These are phyloP conservation scores for Aspergillus sp. DNA, from an alignment of 2,329 filamentous ascomycete species.

Conservation along the genomic window DNA sequence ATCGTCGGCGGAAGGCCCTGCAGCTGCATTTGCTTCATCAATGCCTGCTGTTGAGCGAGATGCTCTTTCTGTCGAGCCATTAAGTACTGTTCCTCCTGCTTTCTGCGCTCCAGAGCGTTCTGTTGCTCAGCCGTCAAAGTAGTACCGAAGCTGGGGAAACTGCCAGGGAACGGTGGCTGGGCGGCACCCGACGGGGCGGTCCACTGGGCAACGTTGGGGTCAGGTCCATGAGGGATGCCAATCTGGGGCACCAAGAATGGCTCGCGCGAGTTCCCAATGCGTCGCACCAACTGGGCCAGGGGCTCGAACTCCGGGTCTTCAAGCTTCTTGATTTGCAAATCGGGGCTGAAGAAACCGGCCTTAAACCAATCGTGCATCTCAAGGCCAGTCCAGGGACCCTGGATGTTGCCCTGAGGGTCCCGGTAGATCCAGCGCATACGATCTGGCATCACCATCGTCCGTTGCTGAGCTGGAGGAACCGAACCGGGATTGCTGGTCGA, in stretches of 20 bases:
- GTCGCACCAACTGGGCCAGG: constrained; percentile 82
- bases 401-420: constrained; percentile 82
- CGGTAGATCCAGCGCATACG: constrained; percentile 98
- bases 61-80: constrained; percentile 95
- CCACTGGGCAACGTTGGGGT: constrained; percentile 47
- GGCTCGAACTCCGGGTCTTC: constrained; percentile 94
- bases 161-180: constrained; percentile 81
- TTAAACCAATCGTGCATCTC: constrained; percentile 99
- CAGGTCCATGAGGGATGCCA: constrained; percentile 79
- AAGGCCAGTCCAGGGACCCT: constrained; percentile 89
- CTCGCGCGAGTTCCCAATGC: constrained; percentile 94
- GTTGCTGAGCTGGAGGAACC: constrained; percentile 59
- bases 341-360: constrained; percentile 91
- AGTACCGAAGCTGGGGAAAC: constrained; percentile 92
- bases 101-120: constrained; percentile 89
- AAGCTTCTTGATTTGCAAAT: constrained; percentile 87
- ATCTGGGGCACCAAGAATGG: constrained; percentile 97
- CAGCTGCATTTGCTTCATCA: constrained; percentile 63
- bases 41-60: constrained; percentile 75
- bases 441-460: constrained; percentile 98
- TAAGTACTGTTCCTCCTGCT: constrained; percentile 95
- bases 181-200: constrained; percentile 50
- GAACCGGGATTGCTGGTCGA: constrained; percentile 48
- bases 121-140: constrained; percentile 96
- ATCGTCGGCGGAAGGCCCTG: constrained; percentile 47